These are phyloP conservation scores for Aspergillus fischeri DNA, from an alignment of 2,329 filamentous ascomycete species.

Conservation along the genomic window DNA sequence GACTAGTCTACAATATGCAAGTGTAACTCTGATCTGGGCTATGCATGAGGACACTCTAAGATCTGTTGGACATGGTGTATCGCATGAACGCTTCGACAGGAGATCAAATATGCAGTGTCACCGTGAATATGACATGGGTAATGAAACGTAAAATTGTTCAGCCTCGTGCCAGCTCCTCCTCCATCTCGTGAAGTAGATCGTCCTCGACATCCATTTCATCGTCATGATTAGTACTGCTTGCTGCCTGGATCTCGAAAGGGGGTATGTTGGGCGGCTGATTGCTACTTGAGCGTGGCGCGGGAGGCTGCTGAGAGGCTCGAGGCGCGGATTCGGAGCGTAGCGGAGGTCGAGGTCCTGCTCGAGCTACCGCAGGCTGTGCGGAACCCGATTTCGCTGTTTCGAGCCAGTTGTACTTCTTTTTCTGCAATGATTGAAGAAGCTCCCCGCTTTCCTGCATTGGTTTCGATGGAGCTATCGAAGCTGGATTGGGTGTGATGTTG, in stretches of 20 bases:
- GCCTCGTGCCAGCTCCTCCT: constrained; percentile 21
- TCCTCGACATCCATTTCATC: constrained; percentile 13
- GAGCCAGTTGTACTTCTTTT: constrained; percentile 32
- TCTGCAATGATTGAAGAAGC: constrained; percentile 23
- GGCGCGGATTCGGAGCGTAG: background rate
- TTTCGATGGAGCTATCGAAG: background rate
- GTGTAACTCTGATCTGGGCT: background rate
- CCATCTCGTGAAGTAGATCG: constrained; percentile 22
- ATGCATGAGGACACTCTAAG: background rate
- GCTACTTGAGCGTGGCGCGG: background rate
- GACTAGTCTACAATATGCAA: background rate
- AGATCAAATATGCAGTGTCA: background rate
- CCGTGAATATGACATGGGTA: background rate
- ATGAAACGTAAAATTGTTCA: constrained; percentile 2
- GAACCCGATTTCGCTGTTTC: constrained; percentile 6
- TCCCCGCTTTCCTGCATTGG: constrained; percentile 8
- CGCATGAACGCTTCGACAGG: background rate
- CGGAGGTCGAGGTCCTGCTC: background rate
- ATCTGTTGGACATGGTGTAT: background rate
- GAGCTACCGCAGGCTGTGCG: background rate
- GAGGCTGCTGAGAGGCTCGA: background rate
- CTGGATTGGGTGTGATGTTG: background rate
- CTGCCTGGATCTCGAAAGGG: background rate
- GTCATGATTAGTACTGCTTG: background rate
- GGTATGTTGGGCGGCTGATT: background rate